Base-by-base conservation (phyloP, 225 moss, liverwort and hornwort species). In the Climacium dendroides region DNA sequence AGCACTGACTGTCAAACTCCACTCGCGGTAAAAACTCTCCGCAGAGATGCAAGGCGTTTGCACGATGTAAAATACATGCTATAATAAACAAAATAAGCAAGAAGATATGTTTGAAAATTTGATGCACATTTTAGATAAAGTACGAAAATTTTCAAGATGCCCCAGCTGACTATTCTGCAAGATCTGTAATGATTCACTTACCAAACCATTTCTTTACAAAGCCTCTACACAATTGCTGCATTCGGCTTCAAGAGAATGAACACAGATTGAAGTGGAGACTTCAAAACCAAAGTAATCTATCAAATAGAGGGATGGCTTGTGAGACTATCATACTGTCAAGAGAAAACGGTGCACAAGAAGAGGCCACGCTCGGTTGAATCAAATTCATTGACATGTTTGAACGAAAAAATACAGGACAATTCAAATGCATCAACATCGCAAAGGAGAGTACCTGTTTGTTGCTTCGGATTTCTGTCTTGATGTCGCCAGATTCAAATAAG, bases 251-350 rank as follows among this genome's bases (percentile, higher is more conserved):
- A 87, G 57, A 98, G 87, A 80, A 98, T 92, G 87, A 96, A 95
- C n/a, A 98, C 90, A 59, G 98, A 96, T 73, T 88, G 93, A 70
- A 96, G 98, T 54, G 92, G 88, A 91, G 96, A 91, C 60, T 96
- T 95, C 98, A 96, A 98, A 81, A 94, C 89, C 85, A 98, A 94
- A 82, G 94, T 94, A 59, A 98, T 98, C 98, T 98, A 91, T 83
- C 77, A 63, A 85, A 83, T 53, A 62, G 80, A 69, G 72, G 16
- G 26, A 74, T 80, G 26, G 81, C 74, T 79, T 86, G 66, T 88
- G 16, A 87, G 71, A 76, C 52, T 39, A 47, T 72, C 70, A 82
- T 60, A 85, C 69, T 74, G 48, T 74, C 63, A 37, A 80, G 35
- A 74, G n/a, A 74, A 90, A 58, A 64, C 10, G 45, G 18, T 28